Evolutionary conservation across 768 basidiomycete species (phyloP).

Genomic region (Mycena sanguinolenta): DNA sequence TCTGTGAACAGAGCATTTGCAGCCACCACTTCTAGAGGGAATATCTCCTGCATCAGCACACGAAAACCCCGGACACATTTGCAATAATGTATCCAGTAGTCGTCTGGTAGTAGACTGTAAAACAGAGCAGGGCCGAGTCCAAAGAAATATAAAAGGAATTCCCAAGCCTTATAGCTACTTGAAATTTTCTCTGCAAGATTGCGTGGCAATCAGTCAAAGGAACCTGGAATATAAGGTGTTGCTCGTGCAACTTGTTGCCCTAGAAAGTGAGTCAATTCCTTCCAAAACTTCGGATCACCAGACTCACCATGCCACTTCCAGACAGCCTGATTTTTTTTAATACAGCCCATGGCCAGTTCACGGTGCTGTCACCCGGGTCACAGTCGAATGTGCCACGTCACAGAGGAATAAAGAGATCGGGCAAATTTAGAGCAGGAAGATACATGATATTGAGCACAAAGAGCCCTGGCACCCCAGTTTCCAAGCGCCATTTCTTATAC

Average conservation of each 20-base stretch:
- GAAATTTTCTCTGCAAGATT: no score
- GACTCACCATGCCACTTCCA: constrained; percentile 42
- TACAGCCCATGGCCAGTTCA: constrained; percentile 41
- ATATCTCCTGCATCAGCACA: constrained; percentile 35
- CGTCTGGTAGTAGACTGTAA: constrained; percentile 27
- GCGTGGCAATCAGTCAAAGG: constrained; percentile 43
- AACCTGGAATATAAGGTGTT: constrained; percentile 39
- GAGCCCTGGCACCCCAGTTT: constrained; percentile 45
- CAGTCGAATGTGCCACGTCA: constrained; percentile 43
- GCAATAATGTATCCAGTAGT: constrained; percentile 42
- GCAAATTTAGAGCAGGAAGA: constrained; percentile 40
- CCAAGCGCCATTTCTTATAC: constrained; percentile 41
- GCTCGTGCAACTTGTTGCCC: constrained; percentile 33
- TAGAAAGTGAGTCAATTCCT: background rate
- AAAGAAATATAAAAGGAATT: constrained; percentile 39
- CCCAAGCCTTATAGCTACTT: constrained; percentile 45
- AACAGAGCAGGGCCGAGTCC: constrained; percentile 42
- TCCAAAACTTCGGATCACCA: no score
- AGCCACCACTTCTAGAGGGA: constrained; percentile 25
- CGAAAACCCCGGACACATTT: constrained; percentile 38
- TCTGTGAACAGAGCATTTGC: constrained; percentile 31
- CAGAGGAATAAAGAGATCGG: constrained; percentile 40
- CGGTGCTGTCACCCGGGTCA: constrained; percentile 26
- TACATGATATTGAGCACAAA: constrained; percentile 51
- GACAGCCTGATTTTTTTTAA: constrained; percentile 17